Evolutionary conservation across 805 yeast genomes (phyloP).

Genomic region (Metschnikowia gelsemii): DNA sequence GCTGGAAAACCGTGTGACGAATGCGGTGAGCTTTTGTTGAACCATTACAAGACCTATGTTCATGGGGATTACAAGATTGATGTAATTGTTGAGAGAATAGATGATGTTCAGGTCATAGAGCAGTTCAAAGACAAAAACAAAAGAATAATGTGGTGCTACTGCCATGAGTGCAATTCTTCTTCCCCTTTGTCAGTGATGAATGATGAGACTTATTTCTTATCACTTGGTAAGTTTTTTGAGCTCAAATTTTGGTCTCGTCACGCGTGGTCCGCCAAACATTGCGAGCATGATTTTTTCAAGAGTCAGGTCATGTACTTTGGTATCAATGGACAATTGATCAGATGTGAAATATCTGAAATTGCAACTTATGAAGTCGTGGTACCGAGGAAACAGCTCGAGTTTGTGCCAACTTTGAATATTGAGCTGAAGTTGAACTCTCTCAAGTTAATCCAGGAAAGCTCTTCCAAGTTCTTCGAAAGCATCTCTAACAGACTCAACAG

Average conservation of each 20-base stretch:
- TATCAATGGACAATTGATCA: conserved; percentile 70
- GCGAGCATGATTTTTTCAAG: conserved; percentile 77
- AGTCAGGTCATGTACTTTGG: conserved; percentile 86
- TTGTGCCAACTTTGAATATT: conserved; percentile 71
- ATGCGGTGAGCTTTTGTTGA: conserved; percentile 67
- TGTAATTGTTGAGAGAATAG: conserved; percentile 61
- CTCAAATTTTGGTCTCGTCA: conserved; percentile 66
- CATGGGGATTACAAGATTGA: conserved; percentile 85
- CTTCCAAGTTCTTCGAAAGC: conserved; percentile 67
- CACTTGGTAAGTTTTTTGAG: conserved; percentile 92
- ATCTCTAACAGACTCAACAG: conserved; percentile 66
- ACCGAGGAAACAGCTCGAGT: conserved; percentile 68
- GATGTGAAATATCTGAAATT: conserved; percentile 73
- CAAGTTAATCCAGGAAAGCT: conserved; percentile 50
- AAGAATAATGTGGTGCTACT: conserved; percentile 87
- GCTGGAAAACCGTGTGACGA: conserved; percentile 70
- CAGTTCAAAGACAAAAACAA: conserved; percentile 41
- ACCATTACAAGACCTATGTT: conserved; percentile 83
- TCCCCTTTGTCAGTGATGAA: conserved; percentile 82
- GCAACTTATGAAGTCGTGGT: conserved; percentile 76
- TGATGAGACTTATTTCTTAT: conserved; percentile 83
- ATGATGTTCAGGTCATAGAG: conserved; percentile 22
- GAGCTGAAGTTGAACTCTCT: conserved; percentile 64
- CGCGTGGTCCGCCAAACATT: conserved; percentile 44
- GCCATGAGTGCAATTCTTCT: conserved; percentile 71